phyloP scores from a whole-genome alignment of 495 filamentous ascomycete species.

The Hyaloscypha bicolor region DNA sequence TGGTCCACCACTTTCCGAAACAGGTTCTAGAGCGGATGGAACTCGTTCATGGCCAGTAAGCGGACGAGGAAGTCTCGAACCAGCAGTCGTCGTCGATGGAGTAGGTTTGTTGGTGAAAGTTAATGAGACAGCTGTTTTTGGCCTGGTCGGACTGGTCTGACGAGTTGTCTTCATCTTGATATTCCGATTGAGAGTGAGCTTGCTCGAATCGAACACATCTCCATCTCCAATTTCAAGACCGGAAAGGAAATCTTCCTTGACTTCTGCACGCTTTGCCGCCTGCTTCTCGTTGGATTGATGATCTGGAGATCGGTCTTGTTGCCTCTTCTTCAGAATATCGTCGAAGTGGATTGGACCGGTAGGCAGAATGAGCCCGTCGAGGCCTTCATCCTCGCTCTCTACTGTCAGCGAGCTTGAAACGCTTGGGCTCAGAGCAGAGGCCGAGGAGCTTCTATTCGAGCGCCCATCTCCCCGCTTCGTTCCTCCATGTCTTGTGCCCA shows the following conservation, averaged over 20 bases:
- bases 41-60: slow-evolving; percentile 63
- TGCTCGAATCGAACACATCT: slow-evolving; percentile 76
- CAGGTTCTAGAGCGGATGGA: slow-evolving; percentile 84
- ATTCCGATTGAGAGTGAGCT: slow-evolving; percentile 88
- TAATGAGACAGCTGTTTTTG: slow-evolving; percentile 78
- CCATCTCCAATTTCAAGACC: slow-evolving; percentile 86
- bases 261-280: slow-evolving; percentile 36
- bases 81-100: slow-evolving; percentile 29
- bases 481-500: slow-evolving; percentile 85
- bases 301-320: slow-evolving; percentile 54
- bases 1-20: slow-evolving; percentile 86
- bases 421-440: slow-evolving; percentile 87
- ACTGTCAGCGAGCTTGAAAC: slow-evolving; percentile 84
- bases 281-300: slow-evolving; percentile 38
- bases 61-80: slow-evolving; percentile 61
- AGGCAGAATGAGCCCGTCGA: slow-evolving; percentile 84
- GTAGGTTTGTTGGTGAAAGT: slow-evolving; percentile 81
- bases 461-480: slow-evolving; percentile 69
- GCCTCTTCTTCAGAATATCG: slow-evolving; percentile 70
- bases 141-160: slow-evolving; percentile 62
- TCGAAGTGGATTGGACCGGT: slow-evolving; percentile 80
- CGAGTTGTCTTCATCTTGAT: slow-evolving; percentile 77
- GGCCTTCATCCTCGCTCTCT: slow-evolving; percentile 92
- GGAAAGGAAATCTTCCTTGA: slow-evolving; percentile 82
- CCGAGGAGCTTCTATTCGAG: slow-evolving; percentile 80